These are phyloP conservation scores for Dendrobium nobile DNA, from an alignment of 106 monocot genomes.

Conservation along the genomic window DNA sequence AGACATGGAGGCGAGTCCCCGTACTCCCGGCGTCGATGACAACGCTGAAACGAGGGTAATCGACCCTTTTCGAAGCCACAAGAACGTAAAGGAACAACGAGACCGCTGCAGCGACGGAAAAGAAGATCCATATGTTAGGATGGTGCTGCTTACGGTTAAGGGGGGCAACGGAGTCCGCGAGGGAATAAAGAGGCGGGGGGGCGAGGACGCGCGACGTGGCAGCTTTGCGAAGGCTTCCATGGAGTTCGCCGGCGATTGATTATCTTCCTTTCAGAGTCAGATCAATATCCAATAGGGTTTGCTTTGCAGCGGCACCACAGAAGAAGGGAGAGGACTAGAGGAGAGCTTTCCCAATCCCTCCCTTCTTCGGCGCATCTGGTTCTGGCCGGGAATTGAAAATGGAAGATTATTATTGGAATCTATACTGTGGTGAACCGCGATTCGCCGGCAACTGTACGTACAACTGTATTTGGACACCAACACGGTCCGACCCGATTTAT, in stretches of 20 bases:
- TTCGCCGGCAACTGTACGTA: too few relatives aligned
- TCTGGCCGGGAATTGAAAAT: not conserved
- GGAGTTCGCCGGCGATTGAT: not conserved
- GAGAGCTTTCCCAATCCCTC: not conserved
- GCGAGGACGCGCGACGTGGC: constrained; percentile 3
- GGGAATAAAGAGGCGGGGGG: constrained; percentile 14
- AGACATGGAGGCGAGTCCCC: constrained; percentile 77
- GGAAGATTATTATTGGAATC: not conserved
- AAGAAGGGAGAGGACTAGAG: not conserved
- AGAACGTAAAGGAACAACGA: constrained; percentile 24
- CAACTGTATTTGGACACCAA: too few relatives aligned
- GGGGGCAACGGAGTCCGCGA: constrained; percentile 9
- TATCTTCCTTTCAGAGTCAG: not conserved
- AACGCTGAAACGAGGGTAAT: constrained; percentile 25
- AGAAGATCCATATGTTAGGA: constrained; percentile 10
- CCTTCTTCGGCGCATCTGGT: not conserved
- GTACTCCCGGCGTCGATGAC: constrained; percentile 89
- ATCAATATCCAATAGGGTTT: not conserved
- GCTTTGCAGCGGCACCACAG: not conserved
- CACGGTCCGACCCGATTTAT: too few relatives aligned
- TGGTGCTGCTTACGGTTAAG: constrained; percentile 10
- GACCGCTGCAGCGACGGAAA: constrained; percentile 7
- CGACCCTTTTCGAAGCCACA: constrained; percentile 1
- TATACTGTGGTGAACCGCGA: too few relatives aligned
- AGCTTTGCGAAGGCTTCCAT: constrained; percentile 5